Evolutionary conservation across 2,329 filamentous ascomycete species (phyloP).

Genomic region (Penicillium rolfsii): DNA sequence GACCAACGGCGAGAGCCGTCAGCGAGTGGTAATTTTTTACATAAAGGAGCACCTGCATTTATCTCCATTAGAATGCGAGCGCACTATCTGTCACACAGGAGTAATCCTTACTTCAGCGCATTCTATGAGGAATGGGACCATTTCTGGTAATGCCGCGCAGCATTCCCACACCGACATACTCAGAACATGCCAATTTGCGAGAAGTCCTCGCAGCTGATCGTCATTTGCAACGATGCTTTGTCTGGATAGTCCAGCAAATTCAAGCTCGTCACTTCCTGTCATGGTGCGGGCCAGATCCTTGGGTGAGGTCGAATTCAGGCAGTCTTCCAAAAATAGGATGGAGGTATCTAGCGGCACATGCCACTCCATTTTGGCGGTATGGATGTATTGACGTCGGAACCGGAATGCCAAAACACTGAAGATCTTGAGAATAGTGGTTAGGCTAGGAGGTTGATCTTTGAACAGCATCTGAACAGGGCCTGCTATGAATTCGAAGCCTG

Average conservation of each 20-base stretch:
- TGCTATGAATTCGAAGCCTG: constrained; percentile 43
- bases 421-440: constrained; percentile 41
- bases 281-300: constrained; percentile 39
- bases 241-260: constrained; percentile 35
- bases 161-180: constrained; percentile 44
- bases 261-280: constrained; percentile 34
- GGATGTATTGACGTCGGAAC: constrained; percentile 42
- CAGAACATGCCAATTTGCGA: constrained; percentile 37
- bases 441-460: constrained; percentile 34
- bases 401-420: constrained; percentile 42
- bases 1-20: constrained; percentile 41
- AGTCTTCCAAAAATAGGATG: constrained; percentile 40
- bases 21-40: constrained; percentile 43
- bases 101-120: constrained; percentile 38
- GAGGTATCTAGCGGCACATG: constrained; percentile 36
- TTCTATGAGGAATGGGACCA: constrained; percentile 38
- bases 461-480: constrained; percentile 45
- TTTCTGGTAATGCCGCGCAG: constrained; percentile 41
- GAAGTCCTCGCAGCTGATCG: constrained; percentile 25
- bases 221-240: constrained; percentile 32
- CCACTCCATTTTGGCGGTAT: constrained; percentile 42
- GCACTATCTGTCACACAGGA: not conserved
- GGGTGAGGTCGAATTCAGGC: constrained; percentile 38
- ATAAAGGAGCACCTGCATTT: constrained; percentile 34
- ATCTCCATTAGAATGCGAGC: constrained; percentile 5